Conservation (phyloP, 306 rosid genomes). For the Morella rubra region DNA sequence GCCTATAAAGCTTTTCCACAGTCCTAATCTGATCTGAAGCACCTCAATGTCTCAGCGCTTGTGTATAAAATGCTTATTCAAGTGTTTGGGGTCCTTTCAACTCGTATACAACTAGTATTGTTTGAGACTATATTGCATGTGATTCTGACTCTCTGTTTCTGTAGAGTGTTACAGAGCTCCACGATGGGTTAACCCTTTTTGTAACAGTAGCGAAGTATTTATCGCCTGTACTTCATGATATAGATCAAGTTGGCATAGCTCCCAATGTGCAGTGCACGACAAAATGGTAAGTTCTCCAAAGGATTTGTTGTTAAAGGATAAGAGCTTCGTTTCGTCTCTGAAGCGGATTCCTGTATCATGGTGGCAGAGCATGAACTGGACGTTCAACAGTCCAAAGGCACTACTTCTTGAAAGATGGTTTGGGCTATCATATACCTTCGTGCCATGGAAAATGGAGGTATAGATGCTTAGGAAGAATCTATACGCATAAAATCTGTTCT, state of each 20-base stretch:
- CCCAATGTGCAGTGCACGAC: conserved; percentile 96
- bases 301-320: conserved; percentile 43
- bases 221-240: conserved; percentile 91
- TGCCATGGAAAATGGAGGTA: too few species aligned
- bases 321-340: conserved; percentile 48
- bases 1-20: too few species aligned
- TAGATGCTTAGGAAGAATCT: neutral
- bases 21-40: too few species aligned
- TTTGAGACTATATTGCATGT: too few species aligned
- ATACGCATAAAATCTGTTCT: neutral
- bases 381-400: conserved; percentile 67
- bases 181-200: conserved; percentile 91
- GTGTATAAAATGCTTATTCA: too few species aligned
- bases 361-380: conserved; percentile 93
- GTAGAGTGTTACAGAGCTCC: conserved; percentile 91
- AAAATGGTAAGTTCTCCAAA: conserved; percentile 58
- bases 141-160: conserved; percentile 20
- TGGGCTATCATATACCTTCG: neutral
- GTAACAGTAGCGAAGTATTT: conserved; percentile 89
- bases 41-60: too few species aligned
- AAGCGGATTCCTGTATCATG: conserved; percentile 88
- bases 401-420: conserved; percentile 65
- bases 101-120: too few species aligned
- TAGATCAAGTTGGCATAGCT: conserved; percentile 83
- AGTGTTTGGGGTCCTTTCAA: too few species aligned